These are phyloP conservation scores for Microbotryum scabiosae DNA, from an alignment of 1,284 basidiomycete genomes.

Conservation along the genomic window DNA sequence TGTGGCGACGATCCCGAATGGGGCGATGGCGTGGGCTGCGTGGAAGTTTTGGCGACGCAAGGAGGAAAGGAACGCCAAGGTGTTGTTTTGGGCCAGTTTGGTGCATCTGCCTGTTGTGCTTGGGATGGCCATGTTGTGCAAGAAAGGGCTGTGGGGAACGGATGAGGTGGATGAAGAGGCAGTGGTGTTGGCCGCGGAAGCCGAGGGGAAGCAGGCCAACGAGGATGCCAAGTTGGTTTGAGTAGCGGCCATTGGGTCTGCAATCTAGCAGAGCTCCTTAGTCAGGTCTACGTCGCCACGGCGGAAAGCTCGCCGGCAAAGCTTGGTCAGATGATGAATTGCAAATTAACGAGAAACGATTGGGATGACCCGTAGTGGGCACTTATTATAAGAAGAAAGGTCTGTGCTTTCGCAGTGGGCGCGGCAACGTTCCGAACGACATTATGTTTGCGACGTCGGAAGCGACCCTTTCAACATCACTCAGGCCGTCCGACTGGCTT, in stretches of 20 bases:
- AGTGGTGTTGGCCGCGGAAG: not conserved
- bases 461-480: too few relatives aligned
- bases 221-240: not conserved
- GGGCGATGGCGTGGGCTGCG: slow-evolving; percentile 59
- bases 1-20: slow-evolving; percentile 68
- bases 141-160: slow-evolving; percentile 50
- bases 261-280: not conserved
- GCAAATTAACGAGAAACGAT: too few relatives aligned
- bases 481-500: too few relatives aligned
- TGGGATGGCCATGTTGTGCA: slow-evolving; percentile 89
- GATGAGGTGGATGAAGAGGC: slow-evolving; percentile 2
- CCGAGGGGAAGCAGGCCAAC: not conserved
- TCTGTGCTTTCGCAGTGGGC: too few relatives aligned
- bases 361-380: too few relatives aligned
- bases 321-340: not conserved
- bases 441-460: too few relatives aligned
- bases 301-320: not conserved
- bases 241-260: not conserved
- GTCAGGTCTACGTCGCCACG: not conserved
- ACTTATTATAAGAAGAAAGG: too few relatives aligned
- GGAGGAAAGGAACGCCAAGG: slow-evolving; percentile 66
- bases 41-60: slow-evolving; percentile 65
- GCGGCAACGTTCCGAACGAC: too few relatives aligned
- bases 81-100: slow-evolving; percentile 70
- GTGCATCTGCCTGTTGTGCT: slow-evolving; percentile 88